Evolutionary conservation across 768 basidiomycete species (phyloP).

Genomic region (Sporobolomyces phaffii): DNA sequence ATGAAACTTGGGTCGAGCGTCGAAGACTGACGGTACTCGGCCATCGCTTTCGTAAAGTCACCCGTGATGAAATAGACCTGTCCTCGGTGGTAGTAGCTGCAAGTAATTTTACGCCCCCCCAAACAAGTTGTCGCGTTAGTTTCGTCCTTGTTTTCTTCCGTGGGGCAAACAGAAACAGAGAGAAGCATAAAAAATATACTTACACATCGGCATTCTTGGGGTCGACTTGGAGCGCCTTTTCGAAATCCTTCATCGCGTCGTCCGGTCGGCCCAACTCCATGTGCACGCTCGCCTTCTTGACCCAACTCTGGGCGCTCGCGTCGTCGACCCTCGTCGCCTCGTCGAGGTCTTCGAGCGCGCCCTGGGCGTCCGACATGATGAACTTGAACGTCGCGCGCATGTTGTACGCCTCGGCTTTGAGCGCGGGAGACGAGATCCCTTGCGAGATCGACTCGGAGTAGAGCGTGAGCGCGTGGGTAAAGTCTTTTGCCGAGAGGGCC

Average conservation of each 20-base stretch:
- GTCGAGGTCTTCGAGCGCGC: slow-evolving; percentile 75
- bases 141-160: background rate
- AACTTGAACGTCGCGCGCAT: slow-evolving; percentile 95
- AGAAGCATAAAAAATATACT: background rate
- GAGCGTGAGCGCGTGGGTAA: slow-evolving; percentile 68
- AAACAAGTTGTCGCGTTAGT: background rate
- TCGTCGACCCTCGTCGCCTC: slow-evolving; percentile 64
- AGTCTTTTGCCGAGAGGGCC: slow-evolving; percentile 78
- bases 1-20: slow-evolving; percentile 80
- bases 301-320: slow-evolving; percentile 75
- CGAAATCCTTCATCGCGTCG: slow-evolving; percentile 83
- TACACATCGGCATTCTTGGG: slow-evolving; percentile 77
- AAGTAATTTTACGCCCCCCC: too few species aligned
- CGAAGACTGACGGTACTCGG: slow-evolving; percentile 86
- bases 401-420: slow-evolving; percentile 79
- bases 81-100: slow-evolving; percentile 85
- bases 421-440: slow-evolving; percentile 61
- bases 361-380: slow-evolving; percentile 72
- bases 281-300: slow-evolving; percentile 92
- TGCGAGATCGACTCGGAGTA: slow-evolving; percentile 81
- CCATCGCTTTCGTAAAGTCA: slow-evolving; percentile 75
- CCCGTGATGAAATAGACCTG: slow-evolving; percentile 96
- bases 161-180: background rate
- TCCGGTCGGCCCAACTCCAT: slow-evolving; percentile 84
- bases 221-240: slow-evolving; percentile 75